phyloP scores from a whole-genome alignment of 345 rosid genomes.

The Eutrema japonicum region DNA sequence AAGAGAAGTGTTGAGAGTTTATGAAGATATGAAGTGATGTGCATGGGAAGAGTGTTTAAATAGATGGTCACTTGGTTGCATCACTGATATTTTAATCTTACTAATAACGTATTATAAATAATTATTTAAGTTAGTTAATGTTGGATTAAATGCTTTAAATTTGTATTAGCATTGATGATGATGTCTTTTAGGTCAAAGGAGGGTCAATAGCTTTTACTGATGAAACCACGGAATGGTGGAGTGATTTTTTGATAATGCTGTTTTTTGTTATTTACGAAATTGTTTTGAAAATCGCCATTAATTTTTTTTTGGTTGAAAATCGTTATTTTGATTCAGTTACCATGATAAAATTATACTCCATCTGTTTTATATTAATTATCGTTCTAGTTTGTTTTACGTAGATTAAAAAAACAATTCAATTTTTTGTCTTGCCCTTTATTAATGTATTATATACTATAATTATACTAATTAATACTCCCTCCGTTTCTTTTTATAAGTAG shows the following conservation, averaged over 20 bases:
- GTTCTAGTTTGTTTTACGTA: no score
- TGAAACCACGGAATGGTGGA: constrained; percentile 18
- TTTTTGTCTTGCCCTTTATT: no score
- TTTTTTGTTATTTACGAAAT: constrained; percentile 35
- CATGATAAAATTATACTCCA: background rate
- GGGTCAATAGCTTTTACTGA: constrained; percentile 19
- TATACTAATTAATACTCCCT: no score
- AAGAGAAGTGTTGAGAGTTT: constrained; percentile 9
- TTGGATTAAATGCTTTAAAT: constrained; percentile 7
- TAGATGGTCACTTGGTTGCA: constrained; percentile 35
- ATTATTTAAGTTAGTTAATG: constrained; percentile 5
- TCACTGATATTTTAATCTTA: background rate
- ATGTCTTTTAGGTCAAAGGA: constrained; percentile 19
- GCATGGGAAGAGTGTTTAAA: constrained; percentile 44
- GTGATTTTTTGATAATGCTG: constrained; percentile 9
- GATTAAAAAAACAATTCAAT: no score
- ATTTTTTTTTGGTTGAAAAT: no score
- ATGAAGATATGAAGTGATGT: constrained; percentile 24
- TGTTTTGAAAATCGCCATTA: background rate
- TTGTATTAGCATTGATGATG: constrained; percentile 20
- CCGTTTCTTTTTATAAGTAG: no score
- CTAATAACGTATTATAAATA: background rate
- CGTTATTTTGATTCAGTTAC: background rate
- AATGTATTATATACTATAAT: no score
- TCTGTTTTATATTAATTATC: no score